These are phyloP conservation scores for Bathelium albidoporum DNA, from an alignment of 495 filamentous ascomycete genomes.

Conservation along the genomic window DNA sequence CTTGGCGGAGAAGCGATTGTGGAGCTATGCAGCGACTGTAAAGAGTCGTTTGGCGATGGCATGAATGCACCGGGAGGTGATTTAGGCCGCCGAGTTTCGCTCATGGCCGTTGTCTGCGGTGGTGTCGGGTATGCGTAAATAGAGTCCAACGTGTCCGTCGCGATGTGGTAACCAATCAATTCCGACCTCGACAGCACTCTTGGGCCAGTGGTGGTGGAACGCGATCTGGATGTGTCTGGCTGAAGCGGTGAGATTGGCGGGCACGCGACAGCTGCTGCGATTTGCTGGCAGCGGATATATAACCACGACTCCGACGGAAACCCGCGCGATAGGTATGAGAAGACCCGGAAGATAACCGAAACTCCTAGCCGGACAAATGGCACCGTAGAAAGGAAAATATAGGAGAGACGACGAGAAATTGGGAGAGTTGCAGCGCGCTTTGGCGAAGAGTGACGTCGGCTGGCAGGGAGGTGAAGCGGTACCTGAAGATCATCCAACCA, in stretches of 20 bases:
- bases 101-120: neutral
- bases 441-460: neutral
- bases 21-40: neutral
- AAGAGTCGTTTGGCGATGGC: slow-evolving; percentile 15
- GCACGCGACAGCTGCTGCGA: neutral
- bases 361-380: neutral
- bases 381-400: neutral
- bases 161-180: neutral
- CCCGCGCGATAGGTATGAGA: neutral
- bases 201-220: neutral
- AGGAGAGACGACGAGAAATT: neutral
- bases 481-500: neutral
- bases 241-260: neutral
- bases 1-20: neutral
- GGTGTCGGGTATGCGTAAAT: neutral
- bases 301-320: neutral
- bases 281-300: neutral
- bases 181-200: neutral
- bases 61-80: slow-evolving; percentile 16
- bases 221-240: neutral
- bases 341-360: neutral
- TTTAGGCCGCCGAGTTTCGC: neutral
- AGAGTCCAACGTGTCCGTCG: neutral
- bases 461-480: neutral
- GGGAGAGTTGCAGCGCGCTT: neutral